These are phyloP conservation scores for Aureobasidium sp. DNA, from an alignment of 2,329 filamentous ascomycete species.

Conservation along the genomic window DNA sequence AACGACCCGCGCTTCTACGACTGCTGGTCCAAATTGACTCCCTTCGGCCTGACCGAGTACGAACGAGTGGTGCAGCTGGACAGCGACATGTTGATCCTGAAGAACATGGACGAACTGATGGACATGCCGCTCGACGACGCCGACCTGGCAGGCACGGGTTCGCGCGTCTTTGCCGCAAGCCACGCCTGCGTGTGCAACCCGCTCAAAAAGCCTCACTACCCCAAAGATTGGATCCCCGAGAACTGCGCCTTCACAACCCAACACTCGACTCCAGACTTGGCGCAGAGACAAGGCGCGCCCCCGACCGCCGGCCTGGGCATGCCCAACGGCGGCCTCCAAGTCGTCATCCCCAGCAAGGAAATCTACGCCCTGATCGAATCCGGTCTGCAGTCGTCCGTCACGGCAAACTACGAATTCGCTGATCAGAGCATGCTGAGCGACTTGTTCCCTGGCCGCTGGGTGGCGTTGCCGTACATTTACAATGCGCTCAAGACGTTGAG, in stretches of 20 bases:
- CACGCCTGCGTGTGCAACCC: conserved; percentile 87
- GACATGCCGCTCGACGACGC: conserved; percentile 63
- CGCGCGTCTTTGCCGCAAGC: conserved; percentile 70
- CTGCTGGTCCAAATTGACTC: conserved; percentile 80
- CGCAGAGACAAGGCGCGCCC: conserved; percentile 47
- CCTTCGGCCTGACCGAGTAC: conserved; percentile 71
- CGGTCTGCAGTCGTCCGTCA: conserved; percentile 39
- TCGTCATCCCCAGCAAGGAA: conserved; percentile 51
- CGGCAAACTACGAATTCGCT: conserved; percentile 50
- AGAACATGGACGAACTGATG: conserved; percentile 92
- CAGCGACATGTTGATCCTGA: conserved; percentile 75
- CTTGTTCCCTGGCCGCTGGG: conserved; percentile 51
- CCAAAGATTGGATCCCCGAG: conserved; percentile 57
- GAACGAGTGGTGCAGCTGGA: conserved; percentile 76
- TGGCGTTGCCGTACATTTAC: conserved; percentile 53
- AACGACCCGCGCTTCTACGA: conserved; percentile 81
- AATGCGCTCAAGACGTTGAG: conserved; percentile 56
- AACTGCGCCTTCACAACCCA: conserved; percentile 58
- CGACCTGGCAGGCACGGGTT: conserved; percentile 45
- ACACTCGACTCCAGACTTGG: conserved; percentile 43
- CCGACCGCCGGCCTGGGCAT: conserved; percentile 48
- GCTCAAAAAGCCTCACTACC: conserved; percentile 70
- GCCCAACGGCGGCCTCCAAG: conserved; percentile 55
- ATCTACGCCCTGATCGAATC: conserved; percentile 47
- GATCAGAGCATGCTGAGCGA: conserved; percentile 55